Evolutionary conservation across 441 rosid genomes (phyloP).

Genomic region (Pelargonium australe): DNA sequence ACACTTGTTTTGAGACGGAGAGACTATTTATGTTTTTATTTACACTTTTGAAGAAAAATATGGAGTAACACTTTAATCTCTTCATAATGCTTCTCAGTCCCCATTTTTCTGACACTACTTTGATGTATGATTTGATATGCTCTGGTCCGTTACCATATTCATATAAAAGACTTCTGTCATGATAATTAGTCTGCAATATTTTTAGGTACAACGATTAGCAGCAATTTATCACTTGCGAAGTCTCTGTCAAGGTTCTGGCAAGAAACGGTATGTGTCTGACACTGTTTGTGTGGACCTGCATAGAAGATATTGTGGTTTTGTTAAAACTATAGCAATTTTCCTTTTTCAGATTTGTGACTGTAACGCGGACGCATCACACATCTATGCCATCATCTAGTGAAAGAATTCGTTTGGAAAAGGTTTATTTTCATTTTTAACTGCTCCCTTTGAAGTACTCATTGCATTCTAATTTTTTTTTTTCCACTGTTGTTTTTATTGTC

Average conservation of each 20-base stretch:
- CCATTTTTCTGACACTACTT: neutral
- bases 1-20: too few relatives aligned
- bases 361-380: constrained; percentile 57
- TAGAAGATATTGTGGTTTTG: constrained; percentile 8
- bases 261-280: constrained; percentile 48
- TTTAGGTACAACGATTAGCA: constrained; percentile 60
- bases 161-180: neutral
- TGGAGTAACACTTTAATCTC: neutral
- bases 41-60: neutral
- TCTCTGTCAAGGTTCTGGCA: constrained; percentile 62
- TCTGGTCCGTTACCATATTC: constrained; percentile 8
- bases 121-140: constrained; percentile 8
- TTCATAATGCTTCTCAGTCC: too few relatives aligned
- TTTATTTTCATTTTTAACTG: constrained; percentile 17
- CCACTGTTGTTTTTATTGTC: too few relatives aligned
- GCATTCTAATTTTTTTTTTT: neutral
- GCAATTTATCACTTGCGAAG: constrained; percentile 58
- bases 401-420: constrained; percentile 71
- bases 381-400: constrained; percentile 70
- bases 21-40: neutral
- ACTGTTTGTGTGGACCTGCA: neutral
- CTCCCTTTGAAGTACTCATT: neutral
- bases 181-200: neutral
- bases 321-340: constrained; percentile 12
- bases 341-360: constrained; percentile 53